phyloP scores from a whole-genome alignment of 2,329 filamentous ascomycete genomes.

The Bretziella fagacearum region DNA sequence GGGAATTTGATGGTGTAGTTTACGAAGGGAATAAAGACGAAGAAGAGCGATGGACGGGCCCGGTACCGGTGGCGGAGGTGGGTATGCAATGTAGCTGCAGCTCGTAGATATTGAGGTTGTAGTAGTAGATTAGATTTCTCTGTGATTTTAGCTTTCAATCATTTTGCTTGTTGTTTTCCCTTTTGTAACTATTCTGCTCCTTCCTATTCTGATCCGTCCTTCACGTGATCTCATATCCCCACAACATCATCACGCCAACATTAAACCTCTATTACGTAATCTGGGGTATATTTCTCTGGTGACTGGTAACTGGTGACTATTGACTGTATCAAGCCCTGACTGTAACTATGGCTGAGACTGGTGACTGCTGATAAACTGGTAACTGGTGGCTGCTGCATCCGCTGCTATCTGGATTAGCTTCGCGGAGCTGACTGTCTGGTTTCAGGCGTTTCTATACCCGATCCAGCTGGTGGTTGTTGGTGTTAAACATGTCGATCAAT shows the following conservation, averaged over 20 bases:
- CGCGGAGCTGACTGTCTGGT: neutral
- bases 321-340: neutral
- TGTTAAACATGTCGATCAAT: no score
- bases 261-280: no score
- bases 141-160: no score
- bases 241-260: no score
- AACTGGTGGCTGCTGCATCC: neutral
- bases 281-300: conserved; percentile 6
- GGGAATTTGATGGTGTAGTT: conserved; percentile 29
- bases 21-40: conserved; percentile 48
- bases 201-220: no score
- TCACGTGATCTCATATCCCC: no score
- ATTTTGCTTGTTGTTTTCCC: no score
- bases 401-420: neutral
- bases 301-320: conserved; percentile 2
- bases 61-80: conserved; percentile 61
- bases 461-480: no score
- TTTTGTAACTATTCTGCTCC: no score
- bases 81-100: conserved; percentile 93
- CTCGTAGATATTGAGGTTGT: conserved; percentile 37
- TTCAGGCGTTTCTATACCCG: no score
- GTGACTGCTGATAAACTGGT: neutral
- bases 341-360: conserved; percentile 1
- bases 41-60: conserved; percentile 67
- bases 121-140: neutral